Evolutionary conservation across 2,329 filamentous ascomycete species (phyloP).

Genomic region (Verticillium tricorpus): DNA sequence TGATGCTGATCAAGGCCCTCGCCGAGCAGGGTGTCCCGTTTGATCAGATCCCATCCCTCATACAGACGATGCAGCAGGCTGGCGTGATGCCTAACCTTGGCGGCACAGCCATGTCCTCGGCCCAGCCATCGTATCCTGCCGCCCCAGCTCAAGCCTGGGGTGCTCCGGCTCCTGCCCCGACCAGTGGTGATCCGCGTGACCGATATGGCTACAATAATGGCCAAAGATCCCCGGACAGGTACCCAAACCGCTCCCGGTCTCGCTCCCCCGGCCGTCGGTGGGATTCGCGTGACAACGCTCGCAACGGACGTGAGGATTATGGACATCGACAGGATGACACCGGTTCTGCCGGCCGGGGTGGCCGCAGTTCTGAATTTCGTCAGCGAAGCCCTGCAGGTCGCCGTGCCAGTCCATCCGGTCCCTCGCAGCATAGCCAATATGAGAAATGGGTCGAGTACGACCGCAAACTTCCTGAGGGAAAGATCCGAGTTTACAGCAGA

Average conservation of each 20-base stretch:
- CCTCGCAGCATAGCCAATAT: constrained; percentile 21
- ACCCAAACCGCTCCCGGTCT: constrained; percentile 65
- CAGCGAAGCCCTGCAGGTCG: constrained; percentile 78
- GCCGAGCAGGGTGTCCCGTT: constrained; percentile 70
- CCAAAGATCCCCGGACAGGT: constrained; percentile 58
- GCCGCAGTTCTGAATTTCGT: constrained; percentile 67
- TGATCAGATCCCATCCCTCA: constrained; percentile 65
- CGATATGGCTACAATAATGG: constrained; percentile 48
- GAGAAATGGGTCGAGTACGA: constrained; percentile 80
- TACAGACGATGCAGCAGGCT: constrained; percentile 45
- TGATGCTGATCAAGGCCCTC: constrained; percentile 70
- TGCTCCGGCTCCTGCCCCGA: constrained; percentile 15
- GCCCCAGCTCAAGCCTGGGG: constrained; percentile 21
- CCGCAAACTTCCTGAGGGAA: constrained; percentile 63
- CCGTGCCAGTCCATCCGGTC: constrained; percentile 50
- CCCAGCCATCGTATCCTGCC: constrained; percentile 36
- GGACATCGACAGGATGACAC: constrained; percentile 53
- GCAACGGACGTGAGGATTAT: constrained; percentile 58
- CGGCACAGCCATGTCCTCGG: constrained; percentile 27
- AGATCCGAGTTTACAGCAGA: constrained; percentile 89
- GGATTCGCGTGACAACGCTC: constrained; percentile 61
- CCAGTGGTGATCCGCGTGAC: constrained; percentile 49
- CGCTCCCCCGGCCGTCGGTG: constrained; percentile 74
- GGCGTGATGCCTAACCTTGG: constrained; percentile 24
- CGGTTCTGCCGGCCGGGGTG: constrained; percentile 58